Conservation (phyloP, 306 rosid species). For the Spatholobus suberectus region DNA sequence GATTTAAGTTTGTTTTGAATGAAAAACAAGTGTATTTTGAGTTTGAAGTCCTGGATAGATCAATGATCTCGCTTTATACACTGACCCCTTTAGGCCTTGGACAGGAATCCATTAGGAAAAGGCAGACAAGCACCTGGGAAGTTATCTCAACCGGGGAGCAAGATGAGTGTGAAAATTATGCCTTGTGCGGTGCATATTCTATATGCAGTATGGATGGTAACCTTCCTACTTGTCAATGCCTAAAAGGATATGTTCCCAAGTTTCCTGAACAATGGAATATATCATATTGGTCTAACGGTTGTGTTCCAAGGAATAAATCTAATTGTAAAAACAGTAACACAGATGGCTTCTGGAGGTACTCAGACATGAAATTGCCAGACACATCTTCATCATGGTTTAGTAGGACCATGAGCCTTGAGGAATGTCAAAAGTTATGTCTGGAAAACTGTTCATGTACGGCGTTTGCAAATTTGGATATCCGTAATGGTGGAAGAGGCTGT, state of each 20-base stretch:
- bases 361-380: constrained; percentile 39
- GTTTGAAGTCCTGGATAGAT: not conserved
- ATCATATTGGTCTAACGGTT: constrained; percentile 31
- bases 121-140: not conserved
- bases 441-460: constrained; percentile 45
- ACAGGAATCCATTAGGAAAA: not conserved
- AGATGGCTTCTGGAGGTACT: constrained; percentile 20
- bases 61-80: not conserved
- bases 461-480: constrained; percentile 32
- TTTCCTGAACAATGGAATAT: constrained; percentile 27
- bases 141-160: not conserved
- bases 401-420: constrained; percentile 15
- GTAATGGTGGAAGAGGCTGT: constrained; percentile 44
- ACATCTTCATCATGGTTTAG: constrained; percentile 40
- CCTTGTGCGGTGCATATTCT: constrained; percentile 28
- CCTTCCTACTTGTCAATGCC: constrained; percentile 5
- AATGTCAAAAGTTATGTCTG: constrained; percentile 33
- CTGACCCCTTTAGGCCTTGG: constrained; percentile 16
- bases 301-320: not conserved
- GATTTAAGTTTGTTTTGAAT: constrained; percentile 18
- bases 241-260: constrained; percentile 38
- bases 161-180: constrained; percentile 26
- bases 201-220: constrained; percentile 19
- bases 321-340: not conserved
- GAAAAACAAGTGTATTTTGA: constrained; percentile 28